Conservation (phyloP, 1,284 basidiomycete species). For the Tylopilus sp. region DNA sequence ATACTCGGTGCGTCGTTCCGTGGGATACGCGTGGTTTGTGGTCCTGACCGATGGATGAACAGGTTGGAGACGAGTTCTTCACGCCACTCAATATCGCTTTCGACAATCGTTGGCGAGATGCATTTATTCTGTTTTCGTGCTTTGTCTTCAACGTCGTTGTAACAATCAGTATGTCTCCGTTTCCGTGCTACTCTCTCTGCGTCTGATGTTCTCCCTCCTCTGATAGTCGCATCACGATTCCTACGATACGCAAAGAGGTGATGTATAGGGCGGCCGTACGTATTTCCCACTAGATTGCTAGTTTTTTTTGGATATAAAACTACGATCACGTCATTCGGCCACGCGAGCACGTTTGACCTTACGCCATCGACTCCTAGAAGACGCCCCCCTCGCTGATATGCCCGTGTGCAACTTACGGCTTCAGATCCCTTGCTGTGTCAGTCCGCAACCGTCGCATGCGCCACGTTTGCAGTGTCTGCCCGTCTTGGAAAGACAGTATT, state of each 20-base stretch:
- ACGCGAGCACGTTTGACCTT: not conserved
- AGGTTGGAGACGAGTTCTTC: constrained; percentile 70
- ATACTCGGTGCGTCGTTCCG: constrained; percentile 39
- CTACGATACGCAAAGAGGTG: constrained; percentile 67
- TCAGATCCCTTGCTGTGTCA: not conserved
- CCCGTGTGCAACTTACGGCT: not conserved
- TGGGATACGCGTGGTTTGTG: not conserved
- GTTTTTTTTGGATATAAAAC: not conserved
- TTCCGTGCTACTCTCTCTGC: not conserved
- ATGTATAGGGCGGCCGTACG: not conserved
- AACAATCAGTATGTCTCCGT: constrained; percentile 52
- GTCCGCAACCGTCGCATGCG: not conserved
- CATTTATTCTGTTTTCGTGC: constrained; percentile 66
- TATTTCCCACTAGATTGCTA: not conserved
- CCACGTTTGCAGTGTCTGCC: too few species aligned
- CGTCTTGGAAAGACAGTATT: too few species aligned
- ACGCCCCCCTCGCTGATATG: not conserved
- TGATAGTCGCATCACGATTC: constrained; percentile 65
- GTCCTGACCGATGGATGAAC: constrained; percentile 4
- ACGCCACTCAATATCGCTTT: constrained; percentile 67
- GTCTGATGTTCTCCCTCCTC: constrained; percentile 3
- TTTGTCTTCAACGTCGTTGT: constrained; percentile 71
- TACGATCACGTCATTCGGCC: constrained; percentile 3
- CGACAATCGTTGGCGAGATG: constrained; percentile 67
- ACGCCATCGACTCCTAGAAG: not conserved